phyloP scores from a whole-genome alignment of 352 stramenopile species.

The Phytophthora quininea region DNA sequence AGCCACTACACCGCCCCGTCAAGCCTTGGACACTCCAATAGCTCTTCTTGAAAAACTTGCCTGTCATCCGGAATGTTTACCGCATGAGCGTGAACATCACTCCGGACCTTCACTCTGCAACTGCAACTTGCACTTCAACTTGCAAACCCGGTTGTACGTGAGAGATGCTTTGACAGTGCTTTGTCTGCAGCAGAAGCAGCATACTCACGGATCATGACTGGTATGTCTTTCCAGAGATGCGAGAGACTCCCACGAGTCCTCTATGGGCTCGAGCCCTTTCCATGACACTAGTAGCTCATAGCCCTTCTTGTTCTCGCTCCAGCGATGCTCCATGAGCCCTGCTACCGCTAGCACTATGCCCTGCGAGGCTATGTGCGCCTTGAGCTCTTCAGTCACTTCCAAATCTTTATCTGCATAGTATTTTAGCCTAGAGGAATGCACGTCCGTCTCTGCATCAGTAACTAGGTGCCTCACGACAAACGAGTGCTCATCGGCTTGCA shows the following conservation, averaged over 20 bases:
- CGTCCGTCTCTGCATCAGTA: slow-evolving; percentile 17
- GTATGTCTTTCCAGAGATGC: not conserved
- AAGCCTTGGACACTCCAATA: not conserved
- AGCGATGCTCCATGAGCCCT: not conserved
- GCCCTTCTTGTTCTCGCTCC: not conserved
- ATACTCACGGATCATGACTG: not conserved
- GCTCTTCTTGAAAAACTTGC: not conserved
- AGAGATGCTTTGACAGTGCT: not conserved
- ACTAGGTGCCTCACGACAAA: slow-evolving; percentile 16
- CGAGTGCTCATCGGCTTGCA: slow-evolving; percentile 10
- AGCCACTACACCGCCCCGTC: slow-evolving; percentile 5
- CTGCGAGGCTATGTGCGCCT: slow-evolving; percentile 23
- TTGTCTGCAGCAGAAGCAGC: not conserved
- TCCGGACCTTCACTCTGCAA: not conserved
- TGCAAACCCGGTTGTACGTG: not conserved
- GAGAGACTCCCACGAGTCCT: slow-evolving; percentile 6
- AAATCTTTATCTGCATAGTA: slow-evolving; percentile 28
- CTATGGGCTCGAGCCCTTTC: slow-evolving; percentile 3
- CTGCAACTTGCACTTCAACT: not conserved
- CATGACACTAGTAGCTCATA: slow-evolving; percentile 7
- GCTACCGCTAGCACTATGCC: slow-evolving; percentile 16
- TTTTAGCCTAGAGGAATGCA: slow-evolving; percentile 29
- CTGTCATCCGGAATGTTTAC: not conserved
- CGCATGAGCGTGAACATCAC: not conserved
- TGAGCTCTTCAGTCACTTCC: slow-evolving; percentile 28